These are phyloP conservation scores for Nannochloropsis oceanica DNA, from an alignment of 108 stramenopile genomes.

Conservation along the genomic window DNA sequence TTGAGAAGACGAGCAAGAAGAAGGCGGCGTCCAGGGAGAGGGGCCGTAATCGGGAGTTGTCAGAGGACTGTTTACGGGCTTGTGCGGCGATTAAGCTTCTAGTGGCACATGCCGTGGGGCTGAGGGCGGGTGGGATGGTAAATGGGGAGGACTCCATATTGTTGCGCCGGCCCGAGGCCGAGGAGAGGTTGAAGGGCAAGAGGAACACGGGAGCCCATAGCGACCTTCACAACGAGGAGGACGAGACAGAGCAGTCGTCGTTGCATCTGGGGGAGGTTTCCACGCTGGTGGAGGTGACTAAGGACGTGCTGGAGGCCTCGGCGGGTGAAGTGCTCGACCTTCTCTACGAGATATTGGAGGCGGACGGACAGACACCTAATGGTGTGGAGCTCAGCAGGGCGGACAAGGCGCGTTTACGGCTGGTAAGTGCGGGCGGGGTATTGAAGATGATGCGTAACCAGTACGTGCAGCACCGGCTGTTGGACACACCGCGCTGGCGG, in stretches of 20 bases:
- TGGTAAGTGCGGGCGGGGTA: background rate
- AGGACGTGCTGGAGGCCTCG: background rate
- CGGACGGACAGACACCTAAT: slow-evolving; percentile 3
- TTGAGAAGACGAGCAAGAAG: background rate
- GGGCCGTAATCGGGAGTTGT: background rate
- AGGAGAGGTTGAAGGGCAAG: background rate
- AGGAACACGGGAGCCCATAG: background rate
- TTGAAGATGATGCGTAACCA: background rate
- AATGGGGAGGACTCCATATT: background rate
- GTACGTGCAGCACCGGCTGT: background rate
- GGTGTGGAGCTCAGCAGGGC: background rate
- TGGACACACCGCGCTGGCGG: slow-evolving; percentile 10
- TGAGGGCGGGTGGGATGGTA: background rate
- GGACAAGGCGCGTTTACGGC: slow-evolving; percentile 1
- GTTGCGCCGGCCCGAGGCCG: background rate
- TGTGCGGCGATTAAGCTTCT: background rate
- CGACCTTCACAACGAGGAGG: background rate
- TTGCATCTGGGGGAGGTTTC: background rate
- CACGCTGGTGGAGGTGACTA: background rate
- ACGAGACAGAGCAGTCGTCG: background rate
- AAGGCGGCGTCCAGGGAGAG: background rate
- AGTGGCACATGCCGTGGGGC: background rate
- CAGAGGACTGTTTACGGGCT: background rate
- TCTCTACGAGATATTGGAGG: slow-evolving; percentile 1
- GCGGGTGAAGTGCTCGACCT: background rate